Evolutionary conservation across 2,329 filamentous ascomycete genomes (phyloP), one percentile per base, ranked within the genome.

Genomic region (Pezicula carpinea): DNA sequence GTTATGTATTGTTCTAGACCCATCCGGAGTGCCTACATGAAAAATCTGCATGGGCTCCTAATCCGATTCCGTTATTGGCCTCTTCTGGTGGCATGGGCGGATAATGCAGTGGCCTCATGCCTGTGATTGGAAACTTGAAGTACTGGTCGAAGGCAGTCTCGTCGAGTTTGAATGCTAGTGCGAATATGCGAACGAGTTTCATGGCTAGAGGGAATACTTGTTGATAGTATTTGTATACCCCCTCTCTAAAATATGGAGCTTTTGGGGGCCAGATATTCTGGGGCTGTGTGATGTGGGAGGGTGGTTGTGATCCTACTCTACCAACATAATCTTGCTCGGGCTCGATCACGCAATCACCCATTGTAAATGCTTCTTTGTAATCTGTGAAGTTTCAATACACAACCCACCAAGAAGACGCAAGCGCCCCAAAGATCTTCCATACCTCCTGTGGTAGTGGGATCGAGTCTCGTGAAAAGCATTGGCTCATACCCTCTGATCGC

Each of bases 141-240:
- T 66, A 59, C 31, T 54, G 13, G 50, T 70, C 67, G 50, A 71
- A 67, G 38, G 59, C 55, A n/a, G 47, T 52, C 53, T 70, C 67
- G 1, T 66, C 65, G 8, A 69, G 55, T n/a, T 59, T 56, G 39
- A 71, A 66, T 2, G 66, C 67, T 14, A 71, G 60, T 2, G 69
- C 68, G 31, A 71, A 62, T 39, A 62, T 53, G 32, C 55, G 58
- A 32, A 65, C 59, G 7, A 68, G 49, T 53, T 64, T 44, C 17
- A 77, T 66, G 1, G 75, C 71, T 2, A 80, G 65, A 1, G 48
- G 59, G 10, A 81, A 63, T 18, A 71, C 72, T 4, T 64, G 59
- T n/a, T 61, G 55, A 63, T 70, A 76, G 54, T 77, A 75, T 2
- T 52, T 53, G 15, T 74, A 53, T 8, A 69, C 59, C 17, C 67